Percentiles rank a stretch among this genome's conserved stretches.
Evolutionary conservation across 148 eudicot species (phyloP).

Genomic region (Rhododendron molle): DNA sequence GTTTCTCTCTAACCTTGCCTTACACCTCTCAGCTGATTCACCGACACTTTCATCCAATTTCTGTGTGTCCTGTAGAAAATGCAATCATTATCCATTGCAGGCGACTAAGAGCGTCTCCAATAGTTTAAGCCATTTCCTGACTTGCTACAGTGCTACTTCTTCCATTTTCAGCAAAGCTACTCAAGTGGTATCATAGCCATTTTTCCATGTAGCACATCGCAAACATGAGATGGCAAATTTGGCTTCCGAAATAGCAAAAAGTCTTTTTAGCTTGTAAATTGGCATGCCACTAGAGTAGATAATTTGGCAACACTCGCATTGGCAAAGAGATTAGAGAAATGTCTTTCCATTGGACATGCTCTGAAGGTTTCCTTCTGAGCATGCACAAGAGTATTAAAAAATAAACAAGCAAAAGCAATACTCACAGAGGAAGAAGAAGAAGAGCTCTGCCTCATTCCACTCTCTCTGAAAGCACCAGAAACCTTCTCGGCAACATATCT

Average conservation of each 20-base stretch:
- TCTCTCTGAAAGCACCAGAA: constrained; percentile 27
- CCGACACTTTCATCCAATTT: constrained; percentile 33
- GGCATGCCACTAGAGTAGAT: background rate
- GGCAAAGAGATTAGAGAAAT: background rate
- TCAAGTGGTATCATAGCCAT: background rate
- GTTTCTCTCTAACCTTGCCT: constrained; percentile 82
- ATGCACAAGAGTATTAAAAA: constrained; percentile 1
- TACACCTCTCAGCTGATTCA: constrained; percentile 74
- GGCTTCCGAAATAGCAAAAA: background rate
- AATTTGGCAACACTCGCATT: background rate
- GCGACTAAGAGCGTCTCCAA: background rate
- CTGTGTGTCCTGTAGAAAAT: constrained; percentile 53
- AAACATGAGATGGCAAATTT: background rate
- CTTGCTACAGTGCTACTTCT: background rate
- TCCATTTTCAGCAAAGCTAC: background rate
- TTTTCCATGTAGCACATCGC: background rate
- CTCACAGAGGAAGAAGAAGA: constrained; percentile 36
- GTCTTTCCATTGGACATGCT: background rate
- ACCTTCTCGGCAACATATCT: constrained; percentile 28
- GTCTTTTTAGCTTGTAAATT: background rate
- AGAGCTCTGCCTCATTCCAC: constrained; percentile 26
- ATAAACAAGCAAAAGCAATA: constrained; percentile 4
- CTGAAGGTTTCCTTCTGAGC: background rate
- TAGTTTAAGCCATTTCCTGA: background rate
- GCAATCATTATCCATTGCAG: background rate